Base-by-base conservation (phyloP, 768 basidiomycete species). In the Pholiota microspora region DNA sequence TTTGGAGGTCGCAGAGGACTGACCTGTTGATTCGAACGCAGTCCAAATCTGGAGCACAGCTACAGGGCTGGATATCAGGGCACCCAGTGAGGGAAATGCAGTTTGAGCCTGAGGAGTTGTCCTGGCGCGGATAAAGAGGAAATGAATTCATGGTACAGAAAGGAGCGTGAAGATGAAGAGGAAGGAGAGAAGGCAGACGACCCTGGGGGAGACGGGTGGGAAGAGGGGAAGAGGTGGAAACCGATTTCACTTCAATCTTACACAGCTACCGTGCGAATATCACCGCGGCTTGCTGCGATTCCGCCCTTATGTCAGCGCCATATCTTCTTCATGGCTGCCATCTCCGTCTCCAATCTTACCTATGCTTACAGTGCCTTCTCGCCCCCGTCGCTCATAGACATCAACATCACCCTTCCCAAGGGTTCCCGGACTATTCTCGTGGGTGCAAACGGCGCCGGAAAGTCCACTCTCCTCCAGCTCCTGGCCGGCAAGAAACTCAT, bases 391-490 rank as follows among this genome's bases (percentile, higher is more conserved):
- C 80, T 99, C 34, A 59, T 72, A 8, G 74, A 87, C 61, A 76
- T 98, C 58, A 75, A 75, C 59, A 72, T 98, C 25, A 60, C 75
- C 50, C 80, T 98, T 3, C 83, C 84, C 2, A 74, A 71, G 15
- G 96, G 93, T 1, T 88, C 88, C 1, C 80, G 95, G 45, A 93
- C 91, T 45, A 79, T 99, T 56, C 73, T 98, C 42, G 76, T 98
- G 35, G 96, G 97, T 45, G 92, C 94, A 18, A 98, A 98, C 67
- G 96, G 96, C 71, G 89, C 92, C 48, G 96, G 96, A 7, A 98
- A 99, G 71, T 95, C 94, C n/a, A 98, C 96, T 4, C 76, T 99
- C 10, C 78, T 99, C 15, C 91, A 96, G 64, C 88, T 98, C 53
- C 79, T 98, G 5, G 96, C 96, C 0, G 96, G 96, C 7, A 98